These are phyloP conservation scores for Lactarius evosmus DNA, from an alignment of 768 basidiomycete genomes.

Conservation along the genomic window DNA sequence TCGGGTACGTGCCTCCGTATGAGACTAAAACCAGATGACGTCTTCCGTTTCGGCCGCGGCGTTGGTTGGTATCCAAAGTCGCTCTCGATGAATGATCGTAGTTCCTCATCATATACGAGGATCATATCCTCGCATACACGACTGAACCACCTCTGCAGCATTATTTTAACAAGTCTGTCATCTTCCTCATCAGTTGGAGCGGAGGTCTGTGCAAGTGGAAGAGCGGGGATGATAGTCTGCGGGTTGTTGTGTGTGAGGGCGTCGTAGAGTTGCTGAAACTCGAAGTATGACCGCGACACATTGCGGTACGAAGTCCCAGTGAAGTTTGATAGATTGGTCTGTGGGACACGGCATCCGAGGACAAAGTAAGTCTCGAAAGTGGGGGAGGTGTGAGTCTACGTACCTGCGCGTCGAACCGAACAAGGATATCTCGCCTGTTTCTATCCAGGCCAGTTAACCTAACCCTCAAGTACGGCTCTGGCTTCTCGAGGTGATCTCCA, in stretches of 20 bases:
- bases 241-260: constrained; percentile 87
- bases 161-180: constrained; percentile 90
- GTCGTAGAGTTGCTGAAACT: constrained; percentile 94
- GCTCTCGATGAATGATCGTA: constrained; percentile 92
- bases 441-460: constrained; percentile 89
- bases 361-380: constrained; percentile 4
- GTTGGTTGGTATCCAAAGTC: constrained; percentile 96
- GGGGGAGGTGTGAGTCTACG: constrained; percentile 28
- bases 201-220: constrained; percentile 94
- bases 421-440: constrained; percentile 90
- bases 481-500: constrained; percentile 69
- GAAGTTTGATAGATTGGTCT: constrained; percentile 95
- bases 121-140: constrained; percentile 92
- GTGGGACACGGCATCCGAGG: background rate
- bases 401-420: constrained; percentile 95
- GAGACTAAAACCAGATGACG: constrained; percentile 69
- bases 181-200: constrained; percentile 98
- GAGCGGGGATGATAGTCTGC: constrained; percentile 92
- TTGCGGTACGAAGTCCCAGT: constrained; percentile 87
- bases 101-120: constrained; percentile 83
- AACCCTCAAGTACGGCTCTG: constrained; percentile 82
- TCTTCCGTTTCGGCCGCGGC: constrained; percentile 68
- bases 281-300: constrained; percentile 90
- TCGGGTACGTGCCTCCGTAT: constrained; percentile 82
- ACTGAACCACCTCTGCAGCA: constrained; percentile 93